Evolutionary conservation across 2,329 filamentous ascomycete genomes (phyloP).

Genomic region (Sphaerostilbella broomeana): DNA sequence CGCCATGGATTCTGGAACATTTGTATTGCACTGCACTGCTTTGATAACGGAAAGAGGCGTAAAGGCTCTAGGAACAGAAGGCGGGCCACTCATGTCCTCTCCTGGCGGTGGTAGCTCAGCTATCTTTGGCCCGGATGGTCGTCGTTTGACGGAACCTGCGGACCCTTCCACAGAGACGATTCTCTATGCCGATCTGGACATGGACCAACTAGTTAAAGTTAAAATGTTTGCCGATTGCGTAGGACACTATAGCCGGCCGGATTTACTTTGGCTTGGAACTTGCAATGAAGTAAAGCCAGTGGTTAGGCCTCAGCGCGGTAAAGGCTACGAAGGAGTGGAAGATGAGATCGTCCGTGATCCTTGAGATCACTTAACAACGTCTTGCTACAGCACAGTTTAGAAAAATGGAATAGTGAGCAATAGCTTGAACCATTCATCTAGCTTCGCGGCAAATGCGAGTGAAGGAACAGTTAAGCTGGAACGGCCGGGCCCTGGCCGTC

Average conservation of each 20-base stretch:
- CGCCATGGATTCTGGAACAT: constrained; percentile 7
- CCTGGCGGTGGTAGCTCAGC: constrained; percentile 2
- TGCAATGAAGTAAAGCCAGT: constrained; percentile 5
- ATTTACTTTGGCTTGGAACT: constrained; percentile 1
- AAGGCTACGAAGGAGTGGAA: background rate
- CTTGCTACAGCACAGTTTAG: too few relatives aligned
- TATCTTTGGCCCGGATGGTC: constrained; percentile 5
- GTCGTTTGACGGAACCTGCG: background rate
- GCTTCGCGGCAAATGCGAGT: too few relatives aligned
- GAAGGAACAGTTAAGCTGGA: too few relatives aligned
- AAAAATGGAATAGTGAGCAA: too few relatives aligned
- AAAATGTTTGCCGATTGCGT: constrained; percentile 8
- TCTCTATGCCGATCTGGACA: constrained; percentile 1
- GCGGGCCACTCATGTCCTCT: background rate
- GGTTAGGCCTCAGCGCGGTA: background rate
- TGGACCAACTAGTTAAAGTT: background rate
- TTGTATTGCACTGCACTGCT: constrained; percentile 3
- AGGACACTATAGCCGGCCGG: constrained; percentile 4
- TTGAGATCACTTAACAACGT: too few relatives aligned
- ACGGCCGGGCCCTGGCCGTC: too few relatives aligned
- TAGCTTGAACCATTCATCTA: too few relatives aligned
- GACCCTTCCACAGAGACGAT: background rate
- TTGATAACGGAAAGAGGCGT: background rate
- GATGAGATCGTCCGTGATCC: too few relatives aligned
- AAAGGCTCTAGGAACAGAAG: background rate